phyloP scores from a whole-genome alignment of 306 rosid species.

The Vicia villosa region DNA sequence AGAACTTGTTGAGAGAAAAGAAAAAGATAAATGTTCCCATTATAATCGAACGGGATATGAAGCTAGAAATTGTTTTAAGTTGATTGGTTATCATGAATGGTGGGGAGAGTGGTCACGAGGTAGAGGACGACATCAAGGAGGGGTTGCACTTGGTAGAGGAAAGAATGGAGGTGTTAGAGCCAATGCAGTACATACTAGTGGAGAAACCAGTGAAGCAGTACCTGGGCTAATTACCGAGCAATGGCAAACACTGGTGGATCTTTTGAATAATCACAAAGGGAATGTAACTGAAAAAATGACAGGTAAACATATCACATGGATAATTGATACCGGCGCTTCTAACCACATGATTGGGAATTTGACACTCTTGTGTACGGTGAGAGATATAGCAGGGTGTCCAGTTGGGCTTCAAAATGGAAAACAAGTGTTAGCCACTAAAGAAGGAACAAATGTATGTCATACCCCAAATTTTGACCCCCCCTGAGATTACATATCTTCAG shows the following conservation, averaged over 20 bases:
- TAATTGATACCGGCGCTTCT: background rate
- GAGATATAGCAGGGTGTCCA: background rate
- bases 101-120: no score
- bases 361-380: background rate
- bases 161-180: background rate
- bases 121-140: background rate
- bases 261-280: background rate
- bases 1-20: background rate
- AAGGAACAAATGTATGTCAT: no score
- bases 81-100: no score
- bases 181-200: background rate
- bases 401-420: background rate
- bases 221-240: background rate
- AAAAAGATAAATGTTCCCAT: background rate
- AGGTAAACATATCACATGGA: background rate
- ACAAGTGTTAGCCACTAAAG: background rate
- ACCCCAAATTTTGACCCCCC: no score
- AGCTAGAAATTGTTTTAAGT: background rate
- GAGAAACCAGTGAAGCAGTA: background rate
- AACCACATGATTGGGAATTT: background rate
- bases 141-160: background rate
- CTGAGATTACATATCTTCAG: no score
- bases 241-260: background rate
- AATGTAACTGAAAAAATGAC: background rate
- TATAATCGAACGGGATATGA: background rate